Base-by-base conservation (phyloP, 2,329 filamentous ascomycete genomes). In the Immersiporthe knoxdaviesiana region DNA sequence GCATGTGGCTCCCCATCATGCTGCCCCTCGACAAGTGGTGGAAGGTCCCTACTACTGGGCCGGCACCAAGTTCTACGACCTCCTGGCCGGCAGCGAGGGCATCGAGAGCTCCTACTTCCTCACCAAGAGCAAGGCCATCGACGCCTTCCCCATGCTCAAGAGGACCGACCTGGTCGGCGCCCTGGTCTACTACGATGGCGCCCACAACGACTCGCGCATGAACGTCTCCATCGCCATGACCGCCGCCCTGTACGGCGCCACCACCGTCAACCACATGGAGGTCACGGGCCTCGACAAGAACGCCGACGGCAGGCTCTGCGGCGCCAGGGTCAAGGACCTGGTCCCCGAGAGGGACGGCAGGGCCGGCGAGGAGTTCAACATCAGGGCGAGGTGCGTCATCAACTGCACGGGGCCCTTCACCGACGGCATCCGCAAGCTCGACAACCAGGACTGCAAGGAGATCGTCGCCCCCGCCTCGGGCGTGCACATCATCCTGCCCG, bases 151-250 rank as follows among this genome's bases (percentile, higher is more conserved):
- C 30, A 91, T 94, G 87, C 81, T 96, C 73, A 91, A 90, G 79
- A 90, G 87, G 75, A 88, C 92, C 66, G 88, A 88, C 72, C 82
- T 95, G 21, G 86, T 93, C 66, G 92, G 92, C 73, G 92, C 92
- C 44, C 82, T 95, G 75, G 92, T 95, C 50, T 96, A 96, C 84
- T 95, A 95, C 77, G 91, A 96, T 81, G 92, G 92, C 72, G 92
- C 92, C 68, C 92, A 95, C 83, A 95, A 96, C 77, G 92, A 96
- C 78, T 93, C 92, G 35, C 89, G 92, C 72, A 96, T 95, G 92
- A 95, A 95, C 78, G 90, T 94, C 60, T 93, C 91, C 12, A 85
- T 96, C 63, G 92, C 91, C 30, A 89, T 93, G 84, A 95, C 92
- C 10, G 92, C 92, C 66, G 89, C 91, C 11, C 84, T 94, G 47